Evolutionary conservation across 1,284 basidiomycete genomes (phyloP).

Genomic region (Sanghuangporus weigelae): DNA sequence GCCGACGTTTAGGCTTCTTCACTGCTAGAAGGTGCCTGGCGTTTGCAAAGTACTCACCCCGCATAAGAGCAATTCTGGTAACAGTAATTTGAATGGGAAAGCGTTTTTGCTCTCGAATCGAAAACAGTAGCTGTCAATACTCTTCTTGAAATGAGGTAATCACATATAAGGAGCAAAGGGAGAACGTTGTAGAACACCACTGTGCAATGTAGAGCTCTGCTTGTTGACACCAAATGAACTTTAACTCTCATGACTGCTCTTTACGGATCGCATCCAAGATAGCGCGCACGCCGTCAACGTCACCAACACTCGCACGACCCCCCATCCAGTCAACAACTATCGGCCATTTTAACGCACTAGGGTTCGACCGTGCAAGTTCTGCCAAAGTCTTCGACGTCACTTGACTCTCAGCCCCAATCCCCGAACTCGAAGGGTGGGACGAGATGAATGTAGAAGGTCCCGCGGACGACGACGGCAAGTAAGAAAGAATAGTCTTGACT

Average conservation of each 20-base stretch:
- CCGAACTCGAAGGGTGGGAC: constrained; percentile 46
- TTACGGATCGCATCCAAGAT: constrained; percentile 60
- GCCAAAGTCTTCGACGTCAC: constrained; percentile 37
- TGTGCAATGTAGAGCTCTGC: background rate
- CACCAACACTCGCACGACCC: constrained; percentile 60
- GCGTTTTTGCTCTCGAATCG: background rate
- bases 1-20: background rate
- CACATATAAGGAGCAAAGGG: background rate
- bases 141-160: no score
- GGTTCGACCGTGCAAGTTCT: constrained; percentile 47
- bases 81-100: background rate
- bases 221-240: background rate
- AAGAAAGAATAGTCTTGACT: constrained; percentile 58
- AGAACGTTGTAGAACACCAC: background rate
- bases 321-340: constrained; percentile 74
- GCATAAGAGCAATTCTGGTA: background rate
- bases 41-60: background rate
- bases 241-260: constrained; percentile 23
- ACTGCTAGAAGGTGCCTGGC: background rate
- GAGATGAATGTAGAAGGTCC: constrained; percentile 41
- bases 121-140: background rate
- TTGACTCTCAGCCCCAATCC: constrained; percentile 25
- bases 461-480: constrained; percentile 35
- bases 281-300: constrained; percentile 57
- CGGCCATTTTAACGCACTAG: constrained; percentile 64